Evolutionary conservation across 1,284 basidiomycete genomes (phyloP).

Genomic region (Meripilus lineatus): DNA sequence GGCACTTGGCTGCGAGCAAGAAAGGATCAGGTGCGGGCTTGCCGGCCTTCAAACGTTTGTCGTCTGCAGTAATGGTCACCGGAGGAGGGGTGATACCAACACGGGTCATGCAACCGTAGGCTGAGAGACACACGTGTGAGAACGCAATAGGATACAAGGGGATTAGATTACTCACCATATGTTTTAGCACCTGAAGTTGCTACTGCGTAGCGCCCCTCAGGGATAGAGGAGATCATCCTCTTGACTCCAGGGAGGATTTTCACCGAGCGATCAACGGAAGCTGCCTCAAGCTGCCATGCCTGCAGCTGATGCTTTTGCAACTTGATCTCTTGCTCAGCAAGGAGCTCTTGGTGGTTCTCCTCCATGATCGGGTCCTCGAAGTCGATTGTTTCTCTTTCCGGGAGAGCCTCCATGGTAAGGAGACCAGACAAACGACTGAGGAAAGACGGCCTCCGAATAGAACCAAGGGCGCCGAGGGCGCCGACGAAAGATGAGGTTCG

Average conservation of each 20-base stretch:
- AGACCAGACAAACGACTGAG: conserved; percentile 41
- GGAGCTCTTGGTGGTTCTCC: conserved; percentile 31
- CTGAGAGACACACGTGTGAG: conserved; percentile 27
- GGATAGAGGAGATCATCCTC: conserved; percentile 63
- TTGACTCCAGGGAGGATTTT: conserved; percentile 73
- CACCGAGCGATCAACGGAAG: conserved; percentile 62
- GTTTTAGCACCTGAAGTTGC: conserved; percentile 77
- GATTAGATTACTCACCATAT: conserved; percentile 53
- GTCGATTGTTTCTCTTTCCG: conserved; percentile 32
- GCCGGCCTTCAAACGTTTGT: conserved; percentile 60
- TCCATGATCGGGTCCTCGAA: conserved; percentile 36
- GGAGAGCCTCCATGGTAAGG: conserved; percentile 39
- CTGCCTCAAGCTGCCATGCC: conserved; percentile 58
- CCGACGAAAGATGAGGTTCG: conserved; percentile 36
- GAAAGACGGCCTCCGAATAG: conserved; percentile 46
- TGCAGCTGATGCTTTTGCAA: conserved; percentile 29
- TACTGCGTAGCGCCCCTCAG: conserved; percentile 64
- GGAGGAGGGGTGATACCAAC: conserved; percentile 69
- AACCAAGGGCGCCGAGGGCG: conserved; percentile 22
- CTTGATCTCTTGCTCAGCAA: conserved; percentile 26
- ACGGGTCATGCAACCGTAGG: conserved; percentile 66
- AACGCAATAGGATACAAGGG: not conserved
- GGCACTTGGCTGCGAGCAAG: conserved; percentile 68
- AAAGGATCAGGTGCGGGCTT: conserved; percentile 74
- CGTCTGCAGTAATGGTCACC: conserved; percentile 78